These are phyloP conservation scores for Exutisphaerella laricina DNA, from an alignment of 2,329 filamentous ascomycete species.

Conservation along the genomic window DNA sequence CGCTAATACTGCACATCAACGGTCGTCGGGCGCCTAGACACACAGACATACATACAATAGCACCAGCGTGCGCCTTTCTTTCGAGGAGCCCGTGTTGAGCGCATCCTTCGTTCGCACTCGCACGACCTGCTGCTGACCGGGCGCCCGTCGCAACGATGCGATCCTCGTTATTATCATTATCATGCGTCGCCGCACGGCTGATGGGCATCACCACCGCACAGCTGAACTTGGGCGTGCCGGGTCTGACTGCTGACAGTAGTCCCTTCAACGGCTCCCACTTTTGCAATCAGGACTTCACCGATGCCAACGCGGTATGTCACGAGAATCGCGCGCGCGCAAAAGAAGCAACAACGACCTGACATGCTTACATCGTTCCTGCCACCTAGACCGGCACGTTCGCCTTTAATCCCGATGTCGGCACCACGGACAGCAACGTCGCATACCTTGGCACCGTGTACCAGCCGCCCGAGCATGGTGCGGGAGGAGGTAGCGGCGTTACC, in stretches of 20 bases:
- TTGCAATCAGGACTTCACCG: background rate
- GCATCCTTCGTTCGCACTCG: too few species aligned
- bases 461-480: constrained; percentile 1
- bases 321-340: background rate
- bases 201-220: background rate
- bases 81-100: too few species aligned
- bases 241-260: background rate
- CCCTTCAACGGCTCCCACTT: background rate
- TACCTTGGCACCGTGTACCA: constrained; percentile 8
- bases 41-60: too few species aligned
- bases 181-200: background rate
- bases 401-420: constrained; percentile 4
- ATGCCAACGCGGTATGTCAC: constrained; percentile 1
- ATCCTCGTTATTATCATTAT: background rate
- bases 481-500: constrained; percentile 1
- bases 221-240: background rate
- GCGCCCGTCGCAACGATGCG: too few species aligned
- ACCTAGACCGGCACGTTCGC: background rate
- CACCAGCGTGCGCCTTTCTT: too few species aligned
- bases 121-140: too few species aligned
- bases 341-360: background rate
- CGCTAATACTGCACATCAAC: too few species aligned
- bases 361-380: too few species aligned
- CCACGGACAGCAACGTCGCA: background rate
- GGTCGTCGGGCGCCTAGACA: too few species aligned